Conservation (phyloP, 2,329 filamentous ascomycete genomes). For the Periconia macrospinosa region DNA sequence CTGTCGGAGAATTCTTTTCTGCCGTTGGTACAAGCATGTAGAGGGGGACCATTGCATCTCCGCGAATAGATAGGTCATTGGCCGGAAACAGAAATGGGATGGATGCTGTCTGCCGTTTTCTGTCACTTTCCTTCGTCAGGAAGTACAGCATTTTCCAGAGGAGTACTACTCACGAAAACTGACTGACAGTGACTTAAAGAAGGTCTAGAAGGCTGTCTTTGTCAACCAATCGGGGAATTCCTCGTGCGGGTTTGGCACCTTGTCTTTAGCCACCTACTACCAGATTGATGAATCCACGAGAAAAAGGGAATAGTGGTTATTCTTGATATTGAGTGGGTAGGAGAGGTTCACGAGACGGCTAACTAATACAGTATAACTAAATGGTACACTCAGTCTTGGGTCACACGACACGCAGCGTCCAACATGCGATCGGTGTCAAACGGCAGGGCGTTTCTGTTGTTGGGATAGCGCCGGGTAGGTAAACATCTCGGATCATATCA, state of each 20-base stretch:
- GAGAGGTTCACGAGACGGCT: too few relatives aligned
- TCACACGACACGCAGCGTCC: conserved; percentile 18
- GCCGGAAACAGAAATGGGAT: conserved; percentile 11
- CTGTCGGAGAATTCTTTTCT: conserved; percentile 4
- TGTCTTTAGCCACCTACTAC: conserved; percentile 17
- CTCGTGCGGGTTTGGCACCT: conserved; percentile 23
- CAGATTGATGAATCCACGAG: neutral
- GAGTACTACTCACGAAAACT: neutral
- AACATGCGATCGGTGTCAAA: too few relatives aligned
- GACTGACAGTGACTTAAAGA: neutral
- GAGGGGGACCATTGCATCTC: conserved; percentile 14
- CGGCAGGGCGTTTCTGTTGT: too few relatives aligned
- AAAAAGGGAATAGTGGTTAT: neutral
- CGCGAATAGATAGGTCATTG: conserved; percentile 16
- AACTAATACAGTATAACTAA: too few relatives aligned
- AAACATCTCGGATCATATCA: too few relatives aligned
- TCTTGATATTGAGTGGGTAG: too few relatives aligned
- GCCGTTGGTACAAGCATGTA: too few relatives aligned
- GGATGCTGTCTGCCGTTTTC: conserved; percentile 41
- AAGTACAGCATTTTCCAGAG: conserved; percentile 16
- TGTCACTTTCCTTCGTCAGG: conserved; percentile 31
- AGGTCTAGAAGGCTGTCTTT: conserved; percentile 2
- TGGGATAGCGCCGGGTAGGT: too few relatives aligned
- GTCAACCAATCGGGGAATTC: conserved; percentile 27
- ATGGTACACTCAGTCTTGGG: conserved; percentile 11